Percentiles rank a stretch among this genome's conserved stretches.
Conservation (phyloP, 768 basidiomycete species). For the Trametes villosa region DNA sequence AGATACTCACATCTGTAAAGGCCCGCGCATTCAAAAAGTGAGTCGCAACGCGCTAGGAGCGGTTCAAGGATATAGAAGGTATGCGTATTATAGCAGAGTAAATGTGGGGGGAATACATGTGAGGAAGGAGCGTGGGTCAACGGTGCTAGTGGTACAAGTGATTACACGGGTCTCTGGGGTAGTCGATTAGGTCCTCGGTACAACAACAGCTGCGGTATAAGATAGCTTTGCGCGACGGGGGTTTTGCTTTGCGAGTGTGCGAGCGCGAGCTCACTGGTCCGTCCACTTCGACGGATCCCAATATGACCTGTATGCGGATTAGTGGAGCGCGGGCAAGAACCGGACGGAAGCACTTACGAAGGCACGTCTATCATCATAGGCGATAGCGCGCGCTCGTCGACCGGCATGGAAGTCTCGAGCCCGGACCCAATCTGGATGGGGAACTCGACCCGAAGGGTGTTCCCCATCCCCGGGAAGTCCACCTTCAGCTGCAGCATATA, state of each 20-base stretch:
- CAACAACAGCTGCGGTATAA: neutral
- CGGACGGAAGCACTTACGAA: neutral
- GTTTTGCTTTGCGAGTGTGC: neutral
- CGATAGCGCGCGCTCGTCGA: constrained; percentile 1
- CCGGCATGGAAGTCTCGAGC: constrained; percentile 7
- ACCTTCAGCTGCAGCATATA: constrained; percentile 21
- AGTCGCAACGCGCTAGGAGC: no score
- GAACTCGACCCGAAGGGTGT: constrained; percentile 22
- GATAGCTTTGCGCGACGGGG: neutral
- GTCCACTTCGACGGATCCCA: constrained; percentile 12
- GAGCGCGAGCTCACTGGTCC: neutral
- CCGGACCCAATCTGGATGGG: constrained; percentile 25
- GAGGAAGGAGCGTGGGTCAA: neutral
- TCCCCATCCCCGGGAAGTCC: constrained; percentile 28
- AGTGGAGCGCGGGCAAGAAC: no score
- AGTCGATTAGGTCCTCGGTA: neutral
- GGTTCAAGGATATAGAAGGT: no score
- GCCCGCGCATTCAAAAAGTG: no score
- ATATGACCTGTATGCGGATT: constrained; percentile 1
- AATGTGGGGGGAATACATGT: neutral
- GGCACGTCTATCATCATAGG: constrained; percentile 14
- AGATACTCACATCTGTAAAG: no score
- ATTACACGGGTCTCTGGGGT: neutral
- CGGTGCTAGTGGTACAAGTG: neutral
- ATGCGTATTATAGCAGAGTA: neutral